These are phyloP conservation scores for Elaeagnus macrophylla DNA, from an alignment of 306 rosid species.

Conservation along the genomic window DNA sequence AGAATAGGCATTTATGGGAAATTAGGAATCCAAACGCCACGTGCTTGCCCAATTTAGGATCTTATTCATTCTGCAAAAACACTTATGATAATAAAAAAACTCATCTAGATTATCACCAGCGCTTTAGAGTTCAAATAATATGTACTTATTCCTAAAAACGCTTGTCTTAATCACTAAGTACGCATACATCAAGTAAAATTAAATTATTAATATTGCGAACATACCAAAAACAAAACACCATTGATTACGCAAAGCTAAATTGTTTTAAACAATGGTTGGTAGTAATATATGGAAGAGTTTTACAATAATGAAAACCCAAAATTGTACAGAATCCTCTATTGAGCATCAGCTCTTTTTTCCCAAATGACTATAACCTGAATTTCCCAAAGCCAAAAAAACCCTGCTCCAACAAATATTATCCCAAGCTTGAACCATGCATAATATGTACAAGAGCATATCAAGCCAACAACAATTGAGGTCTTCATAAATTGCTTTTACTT, in stretches of 20 bases:
- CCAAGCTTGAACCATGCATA: constrained; percentile 42
- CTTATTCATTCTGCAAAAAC: no score
- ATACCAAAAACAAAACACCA: no score
- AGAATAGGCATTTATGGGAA: no score
- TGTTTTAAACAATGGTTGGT: constrained; percentile 32
- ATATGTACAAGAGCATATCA: constrained; percentile 63
- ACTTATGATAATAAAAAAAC: no score
- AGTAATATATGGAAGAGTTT: constrained; percentile 32
- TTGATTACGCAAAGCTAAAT: constrained; percentile 24
- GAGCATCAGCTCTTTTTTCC: constrained; percentile 21
- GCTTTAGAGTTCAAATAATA: no score
- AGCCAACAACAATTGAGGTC: constrained; percentile 28
- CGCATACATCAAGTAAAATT: no score
- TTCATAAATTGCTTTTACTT: constrained; percentile 18
- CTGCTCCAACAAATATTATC: constrained; percentile 23
- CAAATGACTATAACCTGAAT: constrained; percentile 24
- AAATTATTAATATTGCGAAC: no score
- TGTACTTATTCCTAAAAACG: no score
- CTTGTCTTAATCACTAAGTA: no score
- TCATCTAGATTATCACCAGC: no score
- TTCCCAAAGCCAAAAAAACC: constrained; percentile 16
- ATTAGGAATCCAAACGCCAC: no score
- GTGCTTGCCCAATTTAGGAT: no score
- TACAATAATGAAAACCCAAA: constrained; percentile 35
- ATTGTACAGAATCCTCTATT: constrained; percentile 36